Evolutionary conservation across 768 basidiomycete species (phyloP), one percentile per base, ranked within the genome.

Genomic region (Calocera cornea): DNA sequence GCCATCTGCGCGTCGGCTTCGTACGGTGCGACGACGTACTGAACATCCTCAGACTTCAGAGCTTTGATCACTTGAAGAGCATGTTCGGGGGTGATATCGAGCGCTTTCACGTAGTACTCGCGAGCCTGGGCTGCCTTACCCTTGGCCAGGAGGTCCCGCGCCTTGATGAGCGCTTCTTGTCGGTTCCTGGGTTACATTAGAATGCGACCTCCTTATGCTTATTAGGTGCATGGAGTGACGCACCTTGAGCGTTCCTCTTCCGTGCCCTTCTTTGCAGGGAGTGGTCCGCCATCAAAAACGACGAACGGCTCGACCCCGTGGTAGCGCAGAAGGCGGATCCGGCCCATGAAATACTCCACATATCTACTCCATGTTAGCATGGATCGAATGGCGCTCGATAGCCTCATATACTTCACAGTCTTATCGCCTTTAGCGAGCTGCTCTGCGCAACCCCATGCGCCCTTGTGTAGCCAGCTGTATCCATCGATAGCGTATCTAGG

Each of bases 1-100:
- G 92, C 89, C 67, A 99, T 83, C 76, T 99, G 97, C 0, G 97
- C 93, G 73, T 99, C 97, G 0, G 97, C 97, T 80, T 99, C 97
- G 76, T 98, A 99, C 0, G 97, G 97, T 2, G 97, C 95, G 19
- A 98, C 97, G 41, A 98, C 80, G 74, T 95, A 97, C 22, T 83
- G 75, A 8, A 98, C 83, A 19, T 79, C 77, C 73, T 97, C 95
- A 12, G 88, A 90, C 63, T 83, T 83, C 34, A 99, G 80, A 12
- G 90, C 95, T 84, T 99, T 98, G 80, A 98, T 97, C 70, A 97
- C 80, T 76, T 98, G 97, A 75, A 83, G 95, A 1, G 95, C 95
- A 92, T 98, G 95, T 77, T 94, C 88, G 0, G 97, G 95, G 2
- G 93, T 95, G 44, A 99, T 91, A 71, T 99, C 97, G 65, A 97